Percentiles rank a stretch among this genome's conserved stretches.
Conservation (phyloP, 805 yeast species). For the Scheffersomyces stipitis region DNA sequence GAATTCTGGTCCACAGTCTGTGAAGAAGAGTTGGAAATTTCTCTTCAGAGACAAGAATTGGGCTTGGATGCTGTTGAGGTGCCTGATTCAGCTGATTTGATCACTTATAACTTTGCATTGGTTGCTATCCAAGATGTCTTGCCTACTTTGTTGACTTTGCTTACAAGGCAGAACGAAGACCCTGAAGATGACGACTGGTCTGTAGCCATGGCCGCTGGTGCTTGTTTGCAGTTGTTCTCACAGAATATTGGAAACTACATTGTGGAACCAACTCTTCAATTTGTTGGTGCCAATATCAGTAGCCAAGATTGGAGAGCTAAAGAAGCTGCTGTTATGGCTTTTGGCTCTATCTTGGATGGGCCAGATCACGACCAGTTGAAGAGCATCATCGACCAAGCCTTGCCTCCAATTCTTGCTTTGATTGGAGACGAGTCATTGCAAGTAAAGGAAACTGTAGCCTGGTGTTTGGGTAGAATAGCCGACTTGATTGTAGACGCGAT, state of each 20-base stretch:
- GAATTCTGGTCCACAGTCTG: conserved; percentile 99
- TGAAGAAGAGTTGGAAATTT: conserved; percentile 89
- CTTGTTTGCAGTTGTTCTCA: conserved; percentile 92
- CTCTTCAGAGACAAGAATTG: conserved; percentile 62
- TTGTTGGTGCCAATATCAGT: conserved; percentile 74
- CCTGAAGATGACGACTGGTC: conserved; percentile 97
- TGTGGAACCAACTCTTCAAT: conserved; percentile 78
- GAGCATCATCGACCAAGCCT: conserved; percentile 73
- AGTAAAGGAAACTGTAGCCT: conserved; percentile 95
- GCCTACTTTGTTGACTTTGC: conserved; percentile 77
- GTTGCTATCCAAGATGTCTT: conserved; percentile 82
- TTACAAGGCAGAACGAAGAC: conserved; percentile 89
- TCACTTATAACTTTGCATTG: conserved; percentile 77
- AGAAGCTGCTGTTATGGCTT: conserved; percentile 99
- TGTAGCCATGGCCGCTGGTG: conserved; percentile 98
- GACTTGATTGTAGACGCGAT: conserved; percentile 80
- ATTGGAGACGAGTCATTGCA: conserved; percentile 76
- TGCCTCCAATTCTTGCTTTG: conserved; percentile 71
- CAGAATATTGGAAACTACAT: conserved; percentile 85
- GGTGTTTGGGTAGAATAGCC: conserved; percentile 97
- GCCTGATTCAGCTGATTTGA: conserved; percentile 40
- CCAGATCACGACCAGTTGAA: conserved; percentile 75
- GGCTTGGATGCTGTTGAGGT: conserved; percentile 40
- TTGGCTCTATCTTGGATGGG: conserved; percentile 95
- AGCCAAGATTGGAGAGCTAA: conserved; percentile 71